A percentile compares a stretch with the other conserved stretches of the same genome.
phyloP scores from a whole-genome alignment of 192 early-diverging fungal species.

The Pilaira anomala region DNA sequence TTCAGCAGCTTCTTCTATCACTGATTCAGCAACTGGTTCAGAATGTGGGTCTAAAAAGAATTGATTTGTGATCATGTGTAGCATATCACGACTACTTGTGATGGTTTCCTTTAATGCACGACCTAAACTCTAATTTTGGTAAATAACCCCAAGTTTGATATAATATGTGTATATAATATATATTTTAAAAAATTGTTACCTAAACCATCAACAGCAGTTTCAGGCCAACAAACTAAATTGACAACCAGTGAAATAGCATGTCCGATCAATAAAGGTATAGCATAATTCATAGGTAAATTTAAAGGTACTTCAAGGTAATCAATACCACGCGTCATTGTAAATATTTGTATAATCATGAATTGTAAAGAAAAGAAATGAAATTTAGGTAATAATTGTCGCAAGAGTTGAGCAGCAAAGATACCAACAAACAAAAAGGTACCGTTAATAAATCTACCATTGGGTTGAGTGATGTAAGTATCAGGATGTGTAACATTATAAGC shows the following conservation, averaged over 20 bases:
- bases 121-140: conserved; percentile 12
- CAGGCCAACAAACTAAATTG: conserved; percentile 46
- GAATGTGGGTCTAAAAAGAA: conserved; percentile 34
- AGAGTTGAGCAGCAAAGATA: conserved; percentile 36
- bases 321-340: conserved; percentile 35
- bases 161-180: too few relatives aligned
- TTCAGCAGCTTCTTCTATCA: conserved; percentile 11
- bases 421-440: conserved; percentile 45
- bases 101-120: conserved; percentile 35
- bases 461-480: conserved; percentile 21
- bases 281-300: conserved; percentile 25
- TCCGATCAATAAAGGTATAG: conserved; percentile 40
- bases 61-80: conserved; percentile 32
- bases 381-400: conserved; percentile 43
- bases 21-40: conserved; percentile 11
- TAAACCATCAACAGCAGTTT: conserved; percentile 49
- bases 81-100: conserved; percentile 28
- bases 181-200: conserved; percentile 31
- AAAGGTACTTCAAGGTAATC: conserved; percentile 4
- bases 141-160: not conserved
- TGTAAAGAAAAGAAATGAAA: conserved; percentile 41
- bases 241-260: conserved; percentile 38
- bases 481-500: conserved; percentile 31
- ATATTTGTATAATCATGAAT: conserved; percentile 47
- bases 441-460: conserved; percentile 30